Evolutionary conservation across 345 rosid genomes (phyloP).

Genomic region (Adansonia digitata): DNA sequence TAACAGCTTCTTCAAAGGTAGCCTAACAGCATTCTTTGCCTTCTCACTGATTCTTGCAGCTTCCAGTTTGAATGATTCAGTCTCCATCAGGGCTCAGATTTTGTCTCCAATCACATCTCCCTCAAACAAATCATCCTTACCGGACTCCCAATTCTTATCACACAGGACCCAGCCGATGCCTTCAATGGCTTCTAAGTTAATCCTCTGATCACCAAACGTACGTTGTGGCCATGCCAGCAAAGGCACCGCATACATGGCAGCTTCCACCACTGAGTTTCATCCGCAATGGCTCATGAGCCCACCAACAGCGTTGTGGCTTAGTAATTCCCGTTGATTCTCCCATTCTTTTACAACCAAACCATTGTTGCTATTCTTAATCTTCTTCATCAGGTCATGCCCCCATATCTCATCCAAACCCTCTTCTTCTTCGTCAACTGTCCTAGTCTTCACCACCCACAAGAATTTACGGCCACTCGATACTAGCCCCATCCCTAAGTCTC

Average conservation of each 20-base stretch:
- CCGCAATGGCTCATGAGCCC: constrained; percentile 34
- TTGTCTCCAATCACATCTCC: too few species aligned
- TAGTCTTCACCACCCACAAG: constrained; percentile 36
- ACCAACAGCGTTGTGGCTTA: constrained; percentile 27
- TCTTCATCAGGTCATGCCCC: constrained; percentile 23
- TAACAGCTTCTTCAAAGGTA: too few species aligned
- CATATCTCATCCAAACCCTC: constrained; percentile 18
- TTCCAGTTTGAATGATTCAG: too few species aligned
- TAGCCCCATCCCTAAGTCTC: too few species aligned
- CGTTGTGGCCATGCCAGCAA: not conserved
- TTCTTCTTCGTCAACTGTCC: constrained; percentile 27
- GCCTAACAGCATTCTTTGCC: too few species aligned
- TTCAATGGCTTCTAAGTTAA: too few species aligned
- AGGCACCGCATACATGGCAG: too few species aligned
- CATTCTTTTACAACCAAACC: constrained; percentile 24
- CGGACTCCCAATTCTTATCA: too few species aligned
- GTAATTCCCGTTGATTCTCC: constrained; percentile 32
- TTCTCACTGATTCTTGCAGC: too few species aligned
- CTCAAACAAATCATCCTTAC: too few species aligned
- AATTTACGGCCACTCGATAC: constrained; percentile 23
- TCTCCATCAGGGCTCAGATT: too few species aligned
- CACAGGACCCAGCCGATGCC: too few species aligned
- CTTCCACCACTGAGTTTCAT: constrained; percentile 28
- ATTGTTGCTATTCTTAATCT: constrained; percentile 14
- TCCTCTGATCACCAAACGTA: not conserved